A percentile compares a stretch with the other conserved stretches of the same genome.
phyloP scores from a whole-genome alignment of 768 basidiomycete species.

The Glaciozyma antarctica region DNA sequence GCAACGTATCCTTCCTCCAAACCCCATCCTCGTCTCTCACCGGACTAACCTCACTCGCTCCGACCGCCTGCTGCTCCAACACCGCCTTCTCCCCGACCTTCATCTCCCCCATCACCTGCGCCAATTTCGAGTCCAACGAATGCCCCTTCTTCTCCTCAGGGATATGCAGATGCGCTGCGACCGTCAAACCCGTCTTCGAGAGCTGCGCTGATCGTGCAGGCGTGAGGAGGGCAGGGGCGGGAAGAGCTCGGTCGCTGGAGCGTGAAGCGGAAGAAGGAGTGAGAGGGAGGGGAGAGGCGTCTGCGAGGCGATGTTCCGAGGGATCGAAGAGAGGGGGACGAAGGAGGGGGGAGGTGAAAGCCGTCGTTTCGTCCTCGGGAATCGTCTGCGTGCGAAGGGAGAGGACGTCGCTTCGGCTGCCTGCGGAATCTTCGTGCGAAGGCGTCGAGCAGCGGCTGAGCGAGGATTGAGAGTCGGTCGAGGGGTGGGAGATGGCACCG shows the following conservation, averaged over 20 bases:
- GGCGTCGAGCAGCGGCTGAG: not conserved
- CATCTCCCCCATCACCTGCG: not conserved
- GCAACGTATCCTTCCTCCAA: not conserved
- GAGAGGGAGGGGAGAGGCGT: constrained; percentile 6
- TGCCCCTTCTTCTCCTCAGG: not conserved
- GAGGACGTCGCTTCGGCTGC: not conserved
- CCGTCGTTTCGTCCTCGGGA: constrained; percentile 25
- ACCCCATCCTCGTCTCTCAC: not conserved
- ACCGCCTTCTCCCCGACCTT: constrained; percentile 12
- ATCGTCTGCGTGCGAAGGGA: constrained; percentile 9
- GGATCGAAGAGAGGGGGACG: constrained; percentile 30
- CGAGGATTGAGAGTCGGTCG: constrained; percentile 11
- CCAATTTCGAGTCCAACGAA: not conserved
- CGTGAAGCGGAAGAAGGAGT: constrained; percentile 1
- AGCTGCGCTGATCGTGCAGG: not conserved
- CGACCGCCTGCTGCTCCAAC: constrained; percentile 7
- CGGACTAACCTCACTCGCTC: not conserved
- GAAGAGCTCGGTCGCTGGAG: not conserved
- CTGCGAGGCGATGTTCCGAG: constrained; percentile 31
- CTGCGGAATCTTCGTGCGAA: not conserved
- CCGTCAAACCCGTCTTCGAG: not conserved
- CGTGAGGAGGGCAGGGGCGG: not conserved
- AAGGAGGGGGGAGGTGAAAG: constrained; percentile 7
- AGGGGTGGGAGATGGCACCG: constrained; percentile 27
- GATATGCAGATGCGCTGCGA: not conserved